Evolutionary conservation across 2,329 filamentous ascomycete genomes (phyloP).

Genomic region (Epichloe scottii): DNA sequence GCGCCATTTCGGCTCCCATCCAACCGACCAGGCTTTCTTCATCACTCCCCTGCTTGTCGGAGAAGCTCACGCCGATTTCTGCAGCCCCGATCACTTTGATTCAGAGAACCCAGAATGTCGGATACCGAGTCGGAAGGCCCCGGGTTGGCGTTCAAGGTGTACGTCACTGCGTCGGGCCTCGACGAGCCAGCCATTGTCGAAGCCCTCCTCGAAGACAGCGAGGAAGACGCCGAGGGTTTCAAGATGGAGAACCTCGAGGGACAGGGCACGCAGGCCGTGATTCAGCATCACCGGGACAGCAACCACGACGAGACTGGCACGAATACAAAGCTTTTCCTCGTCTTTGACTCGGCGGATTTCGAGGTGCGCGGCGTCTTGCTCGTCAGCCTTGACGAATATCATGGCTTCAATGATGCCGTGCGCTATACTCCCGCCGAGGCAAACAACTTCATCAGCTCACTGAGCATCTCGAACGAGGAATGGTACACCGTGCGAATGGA

Average conservation of each 20-base stretch:
- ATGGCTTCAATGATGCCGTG: constrained; percentile 4
- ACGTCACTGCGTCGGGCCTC: background rate
- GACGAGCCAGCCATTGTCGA: background rate
- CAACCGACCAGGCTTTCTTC: background rate
- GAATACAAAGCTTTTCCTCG: background rate
- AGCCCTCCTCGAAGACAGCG: background rate
- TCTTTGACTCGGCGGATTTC: constrained; percentile 2
- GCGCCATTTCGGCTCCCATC: background rate
- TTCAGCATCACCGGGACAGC: background rate
- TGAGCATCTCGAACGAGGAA: constrained; percentile 1
- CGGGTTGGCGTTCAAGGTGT: background rate
- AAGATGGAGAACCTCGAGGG: background rate
- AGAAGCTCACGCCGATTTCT: no score
- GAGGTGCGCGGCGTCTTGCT: background rate
- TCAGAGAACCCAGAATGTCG: background rate
- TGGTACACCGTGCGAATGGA: constrained; percentile 3
- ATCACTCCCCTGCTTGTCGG: background rate
- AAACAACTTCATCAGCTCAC: background rate
- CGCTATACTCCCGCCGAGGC: background rate
- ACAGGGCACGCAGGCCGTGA: background rate
- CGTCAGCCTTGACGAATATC: constrained; percentile 4
- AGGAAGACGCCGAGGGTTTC: background rate
- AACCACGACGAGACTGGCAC: background rate
- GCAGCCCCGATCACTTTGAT: no score
- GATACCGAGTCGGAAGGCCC: background rate